A percentile compares a stretch with the other conserved stretches of the same genome.
Conservation (phyloP, 768 basidiomycete species). For the Holtermannia corniformis region DNA sequence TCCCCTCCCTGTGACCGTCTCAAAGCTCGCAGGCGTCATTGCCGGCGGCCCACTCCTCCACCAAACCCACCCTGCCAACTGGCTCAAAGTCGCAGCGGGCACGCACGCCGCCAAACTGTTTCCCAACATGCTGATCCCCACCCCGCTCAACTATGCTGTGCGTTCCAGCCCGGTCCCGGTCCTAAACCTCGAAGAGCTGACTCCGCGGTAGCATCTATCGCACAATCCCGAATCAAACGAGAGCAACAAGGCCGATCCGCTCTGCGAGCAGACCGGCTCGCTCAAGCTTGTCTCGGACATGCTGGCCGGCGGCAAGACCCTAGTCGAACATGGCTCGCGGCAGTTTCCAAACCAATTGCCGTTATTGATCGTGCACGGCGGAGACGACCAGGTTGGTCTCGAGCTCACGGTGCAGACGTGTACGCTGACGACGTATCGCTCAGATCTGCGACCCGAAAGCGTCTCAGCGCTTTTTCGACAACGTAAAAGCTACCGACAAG, state of each 20-base stretch:
- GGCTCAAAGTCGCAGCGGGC: conserved; percentile 22
- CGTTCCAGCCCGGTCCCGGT: conserved; percentile 1
- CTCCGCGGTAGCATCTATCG: conserved; percentile 20
- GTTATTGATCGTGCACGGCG: conserved; percentile 30
- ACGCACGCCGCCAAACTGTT: conserved; percentile 15
- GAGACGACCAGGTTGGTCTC: conserved; percentile 12
- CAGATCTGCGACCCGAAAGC: conserved; percentile 20
- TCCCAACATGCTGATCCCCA: conserved; percentile 25
- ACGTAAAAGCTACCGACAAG: conserved; percentile 18
- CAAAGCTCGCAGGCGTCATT: conserved; percentile 24
- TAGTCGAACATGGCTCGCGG: conserved; percentile 8
- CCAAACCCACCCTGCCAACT: conserved; percentile 19
- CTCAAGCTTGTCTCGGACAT: conserved; percentile 26
- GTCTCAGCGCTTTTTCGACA: conserved; percentile 20
- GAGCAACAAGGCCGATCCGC: conserved; percentile 15
- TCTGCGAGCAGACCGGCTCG: conserved; percentile 29
- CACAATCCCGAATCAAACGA: conserved; percentile 22
- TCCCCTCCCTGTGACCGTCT: conserved; percentile 15
- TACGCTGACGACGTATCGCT: not conserved
- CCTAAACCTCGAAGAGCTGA: not conserved
- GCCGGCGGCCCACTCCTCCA: conserved; percentile 23
- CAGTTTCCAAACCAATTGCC: conserved; percentile 25
- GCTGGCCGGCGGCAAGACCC: conserved; percentile 22
- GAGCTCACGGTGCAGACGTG: not conserved
- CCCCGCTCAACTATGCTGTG: conserved; percentile 21